These are phyloP conservation scores for Babesia bovis DNA, from an alignment of 169 alveolate genomes.

Conservation along the genomic window DNA sequence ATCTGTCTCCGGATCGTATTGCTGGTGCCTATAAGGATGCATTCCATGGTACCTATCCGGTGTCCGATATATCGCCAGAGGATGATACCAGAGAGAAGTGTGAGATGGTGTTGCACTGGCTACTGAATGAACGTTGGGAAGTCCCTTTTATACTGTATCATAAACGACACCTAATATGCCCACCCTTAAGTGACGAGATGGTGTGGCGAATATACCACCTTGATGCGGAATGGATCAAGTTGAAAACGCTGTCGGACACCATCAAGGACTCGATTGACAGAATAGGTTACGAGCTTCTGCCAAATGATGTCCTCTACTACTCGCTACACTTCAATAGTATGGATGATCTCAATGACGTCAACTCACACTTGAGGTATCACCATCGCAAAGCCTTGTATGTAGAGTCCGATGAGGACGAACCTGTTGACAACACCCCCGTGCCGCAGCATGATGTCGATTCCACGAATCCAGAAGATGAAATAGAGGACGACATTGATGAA, in stretches of 20 bases:
- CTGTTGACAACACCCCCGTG: neutral
- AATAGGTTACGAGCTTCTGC: conserved; percentile 50
- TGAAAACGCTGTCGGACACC: conserved; percentile 21
- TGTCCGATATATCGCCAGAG: conserved; percentile 15
- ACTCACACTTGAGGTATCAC: conserved; percentile 38
- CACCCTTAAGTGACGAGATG: conserved; percentile 77
- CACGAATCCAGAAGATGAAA: conserved; percentile 25
- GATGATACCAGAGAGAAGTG: conserved; percentile 56
- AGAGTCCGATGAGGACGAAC: neutral
- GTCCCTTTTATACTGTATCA: conserved; percentile 77
- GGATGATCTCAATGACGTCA: conserved; percentile 57
- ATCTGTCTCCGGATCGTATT: conserved; percentile 65
- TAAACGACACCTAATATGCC: conserved; percentile 74
- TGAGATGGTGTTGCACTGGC: conserved; percentile 70
- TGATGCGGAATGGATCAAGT: conserved; percentile 67
- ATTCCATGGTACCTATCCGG: conserved; percentile 67
- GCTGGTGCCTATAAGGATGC: conserved; percentile 51
- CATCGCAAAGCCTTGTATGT: conserved; percentile 18
- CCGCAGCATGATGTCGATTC: neutral
- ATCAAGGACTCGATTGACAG: conserved; percentile 39
- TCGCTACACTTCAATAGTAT: conserved; percentile 48
- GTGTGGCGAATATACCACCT: conserved; percentile 80
- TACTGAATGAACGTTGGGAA: conserved; percentile 76
- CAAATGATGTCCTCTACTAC: conserved; percentile 52
- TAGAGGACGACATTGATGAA: neutral